phyloP scores from a whole-genome alignment of 352 stramenopile species.

The Vaucheria bursata region DNA sequence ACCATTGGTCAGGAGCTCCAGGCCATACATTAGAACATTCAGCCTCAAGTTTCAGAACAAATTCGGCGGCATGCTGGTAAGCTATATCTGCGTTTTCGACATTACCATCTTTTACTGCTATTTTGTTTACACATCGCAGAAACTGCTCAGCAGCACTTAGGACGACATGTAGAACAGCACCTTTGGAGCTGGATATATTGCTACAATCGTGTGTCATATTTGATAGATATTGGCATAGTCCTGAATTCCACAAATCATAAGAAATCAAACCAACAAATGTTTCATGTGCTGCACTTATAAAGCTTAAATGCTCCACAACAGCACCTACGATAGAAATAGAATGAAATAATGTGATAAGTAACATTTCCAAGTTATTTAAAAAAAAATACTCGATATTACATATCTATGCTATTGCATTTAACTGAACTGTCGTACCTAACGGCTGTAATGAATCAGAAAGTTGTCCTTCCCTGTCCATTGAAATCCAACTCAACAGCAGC shows the following conservation, averaged over 20 bases:
- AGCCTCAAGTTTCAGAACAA: slow-evolving; percentile 13
- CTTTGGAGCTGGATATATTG: not conserved
- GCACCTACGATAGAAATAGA: slow-evolving; percentile 20
- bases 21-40: slow-evolving; percentile 16
- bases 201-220: not conserved
- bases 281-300: slow-evolving; percentile 12
- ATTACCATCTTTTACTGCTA: not conserved
- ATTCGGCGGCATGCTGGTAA: not conserved
- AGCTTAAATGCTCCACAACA: slow-evolving; percentile 32
- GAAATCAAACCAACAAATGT: slow-evolving; percentile 18
- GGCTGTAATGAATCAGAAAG: not conserved
- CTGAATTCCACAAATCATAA: slow-evolving; percentile 33
- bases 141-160: not conserved
- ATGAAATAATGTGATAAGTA: too few relatives aligned
- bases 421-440: too few relatives aligned
- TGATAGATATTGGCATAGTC: not conserved
- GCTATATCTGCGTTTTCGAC: not conserved
- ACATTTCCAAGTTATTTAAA: too few relatives aligned
- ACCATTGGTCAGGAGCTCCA: slow-evolving; percentile 25
- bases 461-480: not conserved
- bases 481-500: slow-evolving; percentile 21
- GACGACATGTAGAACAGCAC: not conserved
- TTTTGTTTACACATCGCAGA: not conserved
- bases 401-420: too few relatives aligned
- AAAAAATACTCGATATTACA: too few relatives aligned